Percentiles rank a stretch among this genome's conserved stretches.
Conservation (phyloP, 345 rosid genomes). For the Anastatica hierochuntica region DNA sequence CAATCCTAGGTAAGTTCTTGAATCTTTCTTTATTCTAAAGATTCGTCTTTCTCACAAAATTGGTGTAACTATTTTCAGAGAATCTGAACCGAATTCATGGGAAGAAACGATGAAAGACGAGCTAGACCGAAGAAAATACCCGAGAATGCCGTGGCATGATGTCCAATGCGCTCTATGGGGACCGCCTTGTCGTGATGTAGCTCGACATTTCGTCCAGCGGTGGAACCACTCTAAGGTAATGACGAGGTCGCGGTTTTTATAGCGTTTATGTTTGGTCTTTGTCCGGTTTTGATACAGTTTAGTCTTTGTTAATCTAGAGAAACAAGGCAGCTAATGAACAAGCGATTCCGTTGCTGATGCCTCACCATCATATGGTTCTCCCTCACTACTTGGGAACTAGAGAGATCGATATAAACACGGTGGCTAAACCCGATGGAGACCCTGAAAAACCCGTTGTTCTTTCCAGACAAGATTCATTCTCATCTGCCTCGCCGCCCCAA, state of each 20-base stretch:
- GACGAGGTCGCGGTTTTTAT: background rate
- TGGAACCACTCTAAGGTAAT: slow-evolving; percentile 97
- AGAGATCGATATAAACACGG: slow-evolving; percentile 38
- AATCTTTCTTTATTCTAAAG: background rate
- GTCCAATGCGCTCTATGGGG: slow-evolving; percentile 97
- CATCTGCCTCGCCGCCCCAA: slow-evolving; percentile 46
- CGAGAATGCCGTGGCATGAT: slow-evolving; percentile 99
- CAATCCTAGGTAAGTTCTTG: slow-evolving; percentile 59
- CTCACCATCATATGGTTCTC: slow-evolving; percentile 91
- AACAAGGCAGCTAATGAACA: slow-evolving; percentile 81
- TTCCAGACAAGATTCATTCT: slow-evolving; percentile 34
- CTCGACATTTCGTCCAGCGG: slow-evolving; percentile 87
- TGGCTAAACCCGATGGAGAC: slow-evolving; percentile 23
- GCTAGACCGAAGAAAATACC: slow-evolving; percentile 58
- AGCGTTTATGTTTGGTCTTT: background rate
- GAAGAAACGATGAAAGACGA: slow-evolving; percentile 84
- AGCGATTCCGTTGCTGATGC: slow-evolving; percentile 76
- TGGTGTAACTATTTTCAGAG: slow-evolving; percentile 31
- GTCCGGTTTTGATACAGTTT: background rate
- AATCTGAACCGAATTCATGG: slow-evolving; percentile 97
- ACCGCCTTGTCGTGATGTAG: slow-evolving; percentile 84
- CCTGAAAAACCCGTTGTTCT: slow-evolving; percentile 27
- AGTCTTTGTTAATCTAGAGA: slow-evolving; percentile 39
- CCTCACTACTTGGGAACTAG: slow-evolving; percentile 88
- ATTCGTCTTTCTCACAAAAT: slow-evolving; percentile 4